Evolutionary conservation across 2,329 filamentous ascomycete genomes (phyloP).

Genomic region (Ceratocystis albifundus): DNA sequence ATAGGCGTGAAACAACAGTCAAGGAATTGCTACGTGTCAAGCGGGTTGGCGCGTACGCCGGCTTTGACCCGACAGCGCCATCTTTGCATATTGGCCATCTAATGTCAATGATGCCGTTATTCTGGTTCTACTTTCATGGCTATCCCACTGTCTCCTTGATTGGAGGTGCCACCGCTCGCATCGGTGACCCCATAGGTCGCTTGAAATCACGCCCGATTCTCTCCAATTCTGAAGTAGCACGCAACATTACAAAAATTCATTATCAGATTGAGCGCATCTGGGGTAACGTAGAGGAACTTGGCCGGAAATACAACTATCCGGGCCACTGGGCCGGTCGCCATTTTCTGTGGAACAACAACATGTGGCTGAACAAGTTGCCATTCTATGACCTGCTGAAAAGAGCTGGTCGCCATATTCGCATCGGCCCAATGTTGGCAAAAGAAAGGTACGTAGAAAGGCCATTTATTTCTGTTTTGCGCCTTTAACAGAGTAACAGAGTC

Average conservation of each 20-base stretch:
- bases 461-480: neutral
- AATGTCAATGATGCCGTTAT: conserved; percentile 69
- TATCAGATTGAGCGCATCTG: conserved; percentile 63
- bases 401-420: conserved; percentile 59
- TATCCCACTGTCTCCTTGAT: conserved; percentile 56
- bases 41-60: conserved; percentile 64
- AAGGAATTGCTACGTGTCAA: conserved; percentile 52
- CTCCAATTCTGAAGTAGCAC: conserved; percentile 40
- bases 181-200: conserved; percentile 68
- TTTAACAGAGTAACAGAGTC: neutral
- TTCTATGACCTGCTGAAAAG: conserved; percentile 64
- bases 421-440: conserved; percentile 77
- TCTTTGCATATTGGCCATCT: conserved; percentile 74
- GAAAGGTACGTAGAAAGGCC: conserved; percentile 56
- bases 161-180: conserved; percentile 62
- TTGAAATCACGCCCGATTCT: conserved; percentile 49
- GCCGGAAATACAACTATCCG: conserved; percentile 51
- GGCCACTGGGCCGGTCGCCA: conserved; percentile 54
- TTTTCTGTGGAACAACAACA: conserved; percentile 66
- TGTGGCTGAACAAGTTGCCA: conserved; percentile 64
- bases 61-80: conserved; percentile 68
- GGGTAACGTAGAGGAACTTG: conserved; percentile 57
- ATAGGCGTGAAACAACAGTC: conserved; percentile 41
- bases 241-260: conserved; percentile 57
- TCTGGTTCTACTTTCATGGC: conserved; percentile 73